Evolutionary conservation across 2,329 filamentous ascomycete genomes (phyloP), one percentile per base, ranked within the genome.

Genomic region (Cladobotryum mycophilum): DNA sequence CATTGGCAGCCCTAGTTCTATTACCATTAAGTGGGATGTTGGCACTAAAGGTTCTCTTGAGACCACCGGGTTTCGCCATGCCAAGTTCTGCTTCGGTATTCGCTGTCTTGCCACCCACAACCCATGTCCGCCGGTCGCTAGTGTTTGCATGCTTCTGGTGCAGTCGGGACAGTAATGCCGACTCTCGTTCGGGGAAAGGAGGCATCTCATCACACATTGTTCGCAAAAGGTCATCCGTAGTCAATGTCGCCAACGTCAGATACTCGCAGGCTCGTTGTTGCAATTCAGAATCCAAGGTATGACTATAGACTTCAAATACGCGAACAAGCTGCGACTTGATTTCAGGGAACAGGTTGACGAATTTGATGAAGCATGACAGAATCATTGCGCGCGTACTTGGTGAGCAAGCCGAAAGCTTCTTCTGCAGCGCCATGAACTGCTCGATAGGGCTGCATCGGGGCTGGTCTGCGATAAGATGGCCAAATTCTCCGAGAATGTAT

Each of bases 141-240:
- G 89, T 93, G 54, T 87, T 88, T 44, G 87, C 88, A 62, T 95
- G 90, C 72, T 95, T 97, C 69, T 96, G 90, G 69, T 99, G 92
- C 45, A 99, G 78, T 52, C 93, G 81, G 37, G 92, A 96, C 11
- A 99, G 76, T 25, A 99, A 75, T 1, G 93, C 92, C 5, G 93
- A 97, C 52, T 95, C 85, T 53, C 95, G 79, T 67, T 99, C 91
- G 0, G 93, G 95, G 71, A 97, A 99, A 0, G 93, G 91, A 2
- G 93, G 93, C 95, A 99, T 99, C 67, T 99, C 93, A 60, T 99
- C 93, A 67, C 91, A 96, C 5, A 99, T 85, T 0, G 93, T 97
- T 47, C 93, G 83, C 12, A 99, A 76, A 6, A 99, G 79, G 57
- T 97, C 91, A 61, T 99, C 93, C 0, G 89, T 89, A 0, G 89